Evolutionary conservation across 345 rosid species (phyloP), one percentile per base, ranked within the genome.

Genomic region (Xanthoceras sorbifolium): DNA sequence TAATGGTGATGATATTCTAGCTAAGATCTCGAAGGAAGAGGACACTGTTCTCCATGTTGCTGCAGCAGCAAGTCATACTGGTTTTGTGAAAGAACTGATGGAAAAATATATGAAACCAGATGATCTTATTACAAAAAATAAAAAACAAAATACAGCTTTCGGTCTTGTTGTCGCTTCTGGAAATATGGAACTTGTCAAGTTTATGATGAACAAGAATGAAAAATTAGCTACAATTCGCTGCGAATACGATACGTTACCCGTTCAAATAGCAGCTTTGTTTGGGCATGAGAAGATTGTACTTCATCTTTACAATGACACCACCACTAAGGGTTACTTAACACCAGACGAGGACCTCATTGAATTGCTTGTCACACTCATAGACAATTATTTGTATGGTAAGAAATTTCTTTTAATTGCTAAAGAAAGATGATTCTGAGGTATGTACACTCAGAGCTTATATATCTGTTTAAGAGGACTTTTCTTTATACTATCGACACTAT

Each of bases 21-120:
- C 54, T 46, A 9, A 25, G 44, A 62, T 74, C 14, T 69, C 71
- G 9, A 54, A 6, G 22, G 18, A 11, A 38, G 63, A 65, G 71
- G 68, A 70, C 8, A 80, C 76, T 2, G 82, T 50, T 38, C 82
- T 80, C 2, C 82, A 80, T 42, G 57, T 75, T 28, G 76, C 76
- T 38, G 66, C 79, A 6, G 67, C 62, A 17, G 59, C 72, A 7
- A 28, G 11, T 1, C 76, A 31, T 25, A n/a, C 40, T 2, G 3
- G 23, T 22, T 80, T 75, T 31, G 79, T 64, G 28, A 36, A 29
- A 15, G 1, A 75, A 9, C 71, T 75, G 32, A 65, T 80, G 0
- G 9, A 55, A 0, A 11, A 3, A 14, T 36, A 36, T 36, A 79
- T 74, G 67, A 4, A 0, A 4, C 5, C 5, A 0, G 36, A 69